Evolutionary conservation across 148 eudicot genomes (phyloP).

Genomic region (Rhododendron ferrugineum): DNA sequence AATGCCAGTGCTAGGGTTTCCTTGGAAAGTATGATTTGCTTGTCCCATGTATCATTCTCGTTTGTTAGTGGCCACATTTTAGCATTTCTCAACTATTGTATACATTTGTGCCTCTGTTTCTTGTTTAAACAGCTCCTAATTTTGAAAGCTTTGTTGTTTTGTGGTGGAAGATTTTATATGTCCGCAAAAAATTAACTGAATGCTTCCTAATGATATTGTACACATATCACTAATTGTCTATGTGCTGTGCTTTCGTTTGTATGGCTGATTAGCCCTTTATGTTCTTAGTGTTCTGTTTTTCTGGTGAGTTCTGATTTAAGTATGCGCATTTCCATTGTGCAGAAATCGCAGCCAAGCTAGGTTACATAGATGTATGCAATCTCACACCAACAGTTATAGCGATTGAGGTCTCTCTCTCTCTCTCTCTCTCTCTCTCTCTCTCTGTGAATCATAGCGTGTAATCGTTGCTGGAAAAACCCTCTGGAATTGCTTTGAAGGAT

Average conservation of each 20-base stretch:
- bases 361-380: constrained; percentile 39
- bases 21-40: constrained; percentile 57
- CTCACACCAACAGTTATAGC: constrained; percentile 44
- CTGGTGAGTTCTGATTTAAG: not conserved
- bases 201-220: not conserved
- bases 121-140: not conserved
- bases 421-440: not conserved
- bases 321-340: constrained; percentile 1
- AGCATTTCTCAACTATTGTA: not conserved
- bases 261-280: no score
- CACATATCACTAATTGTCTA: not conserved
- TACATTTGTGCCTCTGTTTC: not conserved
- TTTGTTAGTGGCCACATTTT: not conserved
- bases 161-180: not conserved
- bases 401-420: constrained; percentile 39
- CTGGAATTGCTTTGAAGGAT: not conserved
- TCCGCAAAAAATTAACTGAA: not conserved
- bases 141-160: not conserved
- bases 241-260: not conserved
- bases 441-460: not conserved
- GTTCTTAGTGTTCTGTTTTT: not conserved
- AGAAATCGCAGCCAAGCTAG: constrained; percentile 52
- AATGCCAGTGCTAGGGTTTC: constrained; percentile 77
- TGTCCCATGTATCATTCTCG: not conserved
- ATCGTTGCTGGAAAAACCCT: not conserved